phyloP scores from a whole-genome alignment of 257 asterid genomes.

The Scutellaria barbata region DNA sequence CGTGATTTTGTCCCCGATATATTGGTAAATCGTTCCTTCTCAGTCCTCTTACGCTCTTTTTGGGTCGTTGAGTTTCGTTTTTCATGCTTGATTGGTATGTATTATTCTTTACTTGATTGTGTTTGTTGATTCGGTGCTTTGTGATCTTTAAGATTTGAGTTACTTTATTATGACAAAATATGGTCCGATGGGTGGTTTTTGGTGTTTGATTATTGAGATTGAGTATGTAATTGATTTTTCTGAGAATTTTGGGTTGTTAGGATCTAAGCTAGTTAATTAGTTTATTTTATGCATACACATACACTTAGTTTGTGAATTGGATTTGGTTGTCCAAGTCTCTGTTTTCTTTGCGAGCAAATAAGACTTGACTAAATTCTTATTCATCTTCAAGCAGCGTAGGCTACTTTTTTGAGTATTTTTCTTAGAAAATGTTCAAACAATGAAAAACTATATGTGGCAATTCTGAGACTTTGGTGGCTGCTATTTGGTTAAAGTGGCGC shows the following conservation, averaged over 20 bases:
- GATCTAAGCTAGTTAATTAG: background rate
- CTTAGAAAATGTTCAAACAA: no score
- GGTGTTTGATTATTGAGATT: constrained; percentile 14
- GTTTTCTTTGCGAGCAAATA: no score
- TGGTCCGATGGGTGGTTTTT: background rate
- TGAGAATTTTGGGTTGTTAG: constrained; percentile 8
- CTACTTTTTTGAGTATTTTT: no score
- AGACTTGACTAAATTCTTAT: no score
- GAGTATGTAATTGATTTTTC: background rate
- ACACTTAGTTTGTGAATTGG: no score
- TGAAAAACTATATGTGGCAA: no score
- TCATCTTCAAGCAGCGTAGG: no score
- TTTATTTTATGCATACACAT: no score
- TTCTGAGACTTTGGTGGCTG: no score
- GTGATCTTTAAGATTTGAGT: constrained; percentile 1
- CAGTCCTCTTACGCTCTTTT: background rate
- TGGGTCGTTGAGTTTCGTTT: constrained; percentile 10
- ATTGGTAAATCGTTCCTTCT: constrained; percentile 27
- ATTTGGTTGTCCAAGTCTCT: no score
- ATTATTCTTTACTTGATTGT: background rate
- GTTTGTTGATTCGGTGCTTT: background rate
- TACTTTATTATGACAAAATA: background rate
- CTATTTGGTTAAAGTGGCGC: no score
- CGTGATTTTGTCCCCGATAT: constrained; percentile 20
- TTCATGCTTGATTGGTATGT: constrained; percentile 15